A percentile compares a stretch with the other conserved stretches of the same genome.
These are phyloP conservation scores for Apiospora malaysiana DNA, from an alignment of 2,329 filamentous ascomycete species.

Conservation along the genomic window DNA sequence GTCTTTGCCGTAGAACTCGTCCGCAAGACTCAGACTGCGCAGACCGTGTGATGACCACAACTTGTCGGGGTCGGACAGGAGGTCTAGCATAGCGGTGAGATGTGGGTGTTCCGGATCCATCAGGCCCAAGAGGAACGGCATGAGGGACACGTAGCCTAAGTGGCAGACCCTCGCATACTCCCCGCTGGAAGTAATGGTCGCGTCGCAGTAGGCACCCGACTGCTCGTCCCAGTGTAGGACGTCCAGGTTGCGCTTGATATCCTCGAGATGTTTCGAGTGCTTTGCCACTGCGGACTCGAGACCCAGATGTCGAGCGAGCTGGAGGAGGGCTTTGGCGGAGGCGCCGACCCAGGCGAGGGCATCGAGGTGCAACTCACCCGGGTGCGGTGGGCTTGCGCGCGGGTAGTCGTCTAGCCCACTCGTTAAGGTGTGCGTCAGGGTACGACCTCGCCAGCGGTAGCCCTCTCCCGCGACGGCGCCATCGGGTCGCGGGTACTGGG, in stretches of 20 bases:
- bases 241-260: slow-evolving; percentile 84
- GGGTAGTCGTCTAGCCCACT: slow-evolving; percentile 96
- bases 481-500: slow-evolving; percentile 78
- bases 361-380: slow-evolving; percentile 93
- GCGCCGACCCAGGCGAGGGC: slow-evolving; percentile 97
- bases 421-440: slow-evolving; percentile 82
- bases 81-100: slow-evolving; percentile 76
- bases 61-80: slow-evolving; percentile 81
- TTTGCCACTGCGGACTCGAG: slow-evolving; percentile 77
- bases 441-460: slow-evolving; percentile 92
- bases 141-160: slow-evolving; percentile 93
- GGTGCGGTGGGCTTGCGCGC: slow-evolving; percentile 87
- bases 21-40: slow-evolving; percentile 83
- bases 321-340: slow-evolving; percentile 83
- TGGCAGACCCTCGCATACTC: slow-evolving; percentile 90
- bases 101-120: slow-evolving; percentile 75
- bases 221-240: slow-evolving; percentile 93
- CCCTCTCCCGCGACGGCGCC: slow-evolving; percentile 83
- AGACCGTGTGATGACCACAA: slow-evolving; percentile 88
- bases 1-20: slow-evolving; percentile 82
- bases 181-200: slow-evolving; percentile 93
- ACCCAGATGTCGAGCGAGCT: slow-evolving; percentile 76
- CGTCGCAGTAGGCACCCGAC: slow-evolving; percentile 87
- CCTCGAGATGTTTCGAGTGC: slow-evolving; percentile 73
- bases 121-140: slow-evolving; percentile 88